Percentiles rank a stretch among this genome's conserved stretches.
Evolutionary conservation across 257 asterid genomes (phyloP).

Genomic region (Leptodermis oblonga): DNA sequence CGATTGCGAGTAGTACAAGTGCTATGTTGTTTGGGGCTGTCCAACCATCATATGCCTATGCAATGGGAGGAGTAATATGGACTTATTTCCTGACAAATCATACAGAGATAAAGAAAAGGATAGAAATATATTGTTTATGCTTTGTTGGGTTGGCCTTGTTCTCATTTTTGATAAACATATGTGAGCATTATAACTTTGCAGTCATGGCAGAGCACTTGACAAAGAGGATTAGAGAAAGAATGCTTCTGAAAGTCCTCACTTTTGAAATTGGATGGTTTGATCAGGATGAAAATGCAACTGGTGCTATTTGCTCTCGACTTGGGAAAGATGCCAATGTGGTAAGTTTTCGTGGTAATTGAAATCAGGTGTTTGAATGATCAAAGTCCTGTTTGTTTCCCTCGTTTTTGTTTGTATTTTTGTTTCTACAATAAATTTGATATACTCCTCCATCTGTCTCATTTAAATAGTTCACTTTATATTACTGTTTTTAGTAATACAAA

Average conservation of each 20-base stretch:
- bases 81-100: conserved; percentile 60
- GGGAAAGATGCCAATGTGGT: conserved; percentile 95
- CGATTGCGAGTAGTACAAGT: conserved; percentile 44
- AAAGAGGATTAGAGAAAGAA: conserved; percentile 71
- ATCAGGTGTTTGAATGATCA: no score
- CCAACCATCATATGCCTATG: conserved; percentile 71
- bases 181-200: conserved; percentile 77
- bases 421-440: no score
- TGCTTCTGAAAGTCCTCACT: conserved; percentile 79
- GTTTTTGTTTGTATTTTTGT: no score
- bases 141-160: conserved; percentile 68
- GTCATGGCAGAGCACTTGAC: conserved; percentile 91
- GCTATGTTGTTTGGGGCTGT: conserved; percentile 72
- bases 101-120: conserved; percentile 50
- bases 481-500: no score
- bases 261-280: conserved; percentile 95
- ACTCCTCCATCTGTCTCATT: no score
- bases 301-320: conserved; percentile 76
- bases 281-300: conserved; percentile 67
- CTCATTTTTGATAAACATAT: conserved; percentile 49
- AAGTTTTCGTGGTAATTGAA: conserved; percentile 18
- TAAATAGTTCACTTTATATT: no score
- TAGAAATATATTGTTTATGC: conserved; percentile 37
- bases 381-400: no score
- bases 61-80: conserved; percentile 69